These are phyloP conservation scores for Colletotrichum tanaceti DNA, from an alignment of 2,329 filamentous ascomycete genomes.

Conservation along the genomic window DNA sequence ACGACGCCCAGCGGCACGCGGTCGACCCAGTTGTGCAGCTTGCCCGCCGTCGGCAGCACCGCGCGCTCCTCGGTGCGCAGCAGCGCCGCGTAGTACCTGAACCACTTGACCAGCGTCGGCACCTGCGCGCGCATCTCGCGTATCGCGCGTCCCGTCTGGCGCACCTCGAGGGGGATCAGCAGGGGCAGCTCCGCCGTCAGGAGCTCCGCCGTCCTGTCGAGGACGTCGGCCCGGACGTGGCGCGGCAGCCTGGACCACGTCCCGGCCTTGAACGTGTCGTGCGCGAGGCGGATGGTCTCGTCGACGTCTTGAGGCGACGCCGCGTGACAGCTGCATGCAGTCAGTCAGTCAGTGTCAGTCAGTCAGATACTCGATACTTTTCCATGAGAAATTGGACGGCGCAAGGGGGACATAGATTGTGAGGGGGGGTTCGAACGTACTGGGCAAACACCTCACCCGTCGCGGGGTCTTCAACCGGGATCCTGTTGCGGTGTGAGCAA, in stretches of 20 bases:
- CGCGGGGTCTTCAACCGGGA: slow-evolving; percentile 65
- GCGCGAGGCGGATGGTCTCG: slow-evolving; percentile 54
- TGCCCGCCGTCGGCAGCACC: slow-evolving; percentile 72
- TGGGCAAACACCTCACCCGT: slow-evolving; percentile 64
- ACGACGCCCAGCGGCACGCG: slow-evolving; percentile 69
- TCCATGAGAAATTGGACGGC: slow-evolving; percentile 2
- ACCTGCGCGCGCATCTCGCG: slow-evolving; percentile 79
- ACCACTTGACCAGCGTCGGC: slow-evolving; percentile 74
- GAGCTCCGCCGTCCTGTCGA: slow-evolving; percentile 69
- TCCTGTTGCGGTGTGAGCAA: slow-evolving; percentile 50
- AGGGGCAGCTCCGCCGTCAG: slow-evolving; percentile 63
- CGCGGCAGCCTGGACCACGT: slow-evolving; percentile 68
- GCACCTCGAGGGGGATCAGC: slow-evolving; percentile 72
- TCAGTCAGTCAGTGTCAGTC: slow-evolving; percentile 22
- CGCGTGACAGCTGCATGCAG: slow-evolving; percentile 56
- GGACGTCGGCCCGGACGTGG: slow-evolving; percentile 69
- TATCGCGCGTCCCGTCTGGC: slow-evolving; percentile 74
- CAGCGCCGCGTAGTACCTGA: slow-evolving; percentile 76
- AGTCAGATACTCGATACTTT: neutral
- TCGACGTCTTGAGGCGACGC: slow-evolving; percentile 60
- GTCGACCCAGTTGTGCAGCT: slow-evolving; percentile 67
- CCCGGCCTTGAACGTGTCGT: slow-evolving; percentile 61
- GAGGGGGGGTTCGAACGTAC: too few relatives aligned
- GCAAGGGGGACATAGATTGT: too few relatives aligned
- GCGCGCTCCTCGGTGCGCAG: slow-evolving; percentile 75